Evolutionary conservation across 2,329 filamentous ascomycete genomes (phyloP), one percentile per base, ranked within the genome.

Genomic region (Dactylellina haptotyla): DNA sequence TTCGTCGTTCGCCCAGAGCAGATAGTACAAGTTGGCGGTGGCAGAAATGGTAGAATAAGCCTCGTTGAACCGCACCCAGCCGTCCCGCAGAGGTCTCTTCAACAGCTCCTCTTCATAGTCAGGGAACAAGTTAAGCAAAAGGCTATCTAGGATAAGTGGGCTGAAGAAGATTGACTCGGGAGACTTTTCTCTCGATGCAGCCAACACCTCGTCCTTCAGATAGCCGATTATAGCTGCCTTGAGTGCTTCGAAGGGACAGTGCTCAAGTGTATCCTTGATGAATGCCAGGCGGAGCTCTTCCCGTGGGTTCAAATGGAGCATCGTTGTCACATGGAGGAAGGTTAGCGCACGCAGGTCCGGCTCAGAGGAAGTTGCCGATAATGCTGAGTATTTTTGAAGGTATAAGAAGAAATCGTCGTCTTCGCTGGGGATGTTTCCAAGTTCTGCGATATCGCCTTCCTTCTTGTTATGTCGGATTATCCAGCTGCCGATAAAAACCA

Each of bases 221-320:
- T 76, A 78, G 2, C 77, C 76, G 14, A 78, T 76, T 14, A 78
- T 77, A 18, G 72, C 75, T 8, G 77, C 78, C 57, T 78, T 79
- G 41, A 79, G 70, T 25, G 75, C 75, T 67, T 79, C 78, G 32
- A 79, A 78, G 4, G 78, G 78, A 26, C 78, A 79, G 41, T 79
- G 75, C 41, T 79, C 78, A 9, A 79, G 77, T 3, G 78, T 79
- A 45, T 78, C 77, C 65, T 76, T 77, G 23, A 79, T 76, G 20
- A 78, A 79, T 3, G 76, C 75, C 4, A 79, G 57, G 28, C 78
- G 64, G 6, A 76, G 65, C 4, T 76, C 75, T 23, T 78, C 77
- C 12, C 75, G 66, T 14, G 77, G 77, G 45, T 79, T 77, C 9
- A 75, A 64, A 34, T 76, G 76, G 12, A 79, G 73, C 37, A 77